Percentiles rank a stretch among this genome's conserved stretches.
Evolutionary conservation across 768 basidiomycete genomes (phyloP).

Genomic region (Hericium erinaceus): DNA sequence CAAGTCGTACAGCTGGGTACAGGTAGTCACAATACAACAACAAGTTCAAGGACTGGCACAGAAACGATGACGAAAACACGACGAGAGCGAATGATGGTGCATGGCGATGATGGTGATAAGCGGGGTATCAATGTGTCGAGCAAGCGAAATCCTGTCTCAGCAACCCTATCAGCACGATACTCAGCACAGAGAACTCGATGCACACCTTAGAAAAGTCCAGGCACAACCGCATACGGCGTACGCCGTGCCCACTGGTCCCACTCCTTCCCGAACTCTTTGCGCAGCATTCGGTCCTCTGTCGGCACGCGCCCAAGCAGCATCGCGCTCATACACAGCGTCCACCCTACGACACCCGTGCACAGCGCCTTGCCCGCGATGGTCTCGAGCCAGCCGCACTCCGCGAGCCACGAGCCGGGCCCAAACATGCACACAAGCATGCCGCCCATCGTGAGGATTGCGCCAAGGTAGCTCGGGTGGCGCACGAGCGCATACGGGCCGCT

Average conservation of each 20-base stretch:
- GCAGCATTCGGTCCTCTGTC: constrained; percentile 14
- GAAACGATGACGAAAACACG: too few species aligned
- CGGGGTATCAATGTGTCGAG: too few species aligned
- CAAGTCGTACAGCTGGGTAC: too few species aligned
- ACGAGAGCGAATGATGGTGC: too few species aligned
- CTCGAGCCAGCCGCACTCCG: background rate
- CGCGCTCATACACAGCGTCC: background rate
- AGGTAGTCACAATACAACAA: too few species aligned
- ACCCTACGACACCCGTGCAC: background rate
- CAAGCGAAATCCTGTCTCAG: too few species aligned
- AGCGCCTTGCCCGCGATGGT: background rate
- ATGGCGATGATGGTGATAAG: too few species aligned
- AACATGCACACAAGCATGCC: constrained; percentile 17
- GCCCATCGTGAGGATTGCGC: constrained; percentile 20
- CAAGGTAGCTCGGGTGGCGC: constrained; percentile 32
- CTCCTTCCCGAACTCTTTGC: constrained; percentile 12
- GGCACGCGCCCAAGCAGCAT: background rate
- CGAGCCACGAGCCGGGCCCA: constrained; percentile 17
- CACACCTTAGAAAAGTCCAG: constrained; percentile 5
- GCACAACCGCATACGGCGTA: constrained; percentile 13
- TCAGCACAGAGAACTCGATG: background rate
- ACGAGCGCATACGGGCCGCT: constrained; percentile 30
- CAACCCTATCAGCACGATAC: too few species aligned
- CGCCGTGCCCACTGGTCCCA: constrained; percentile 15
- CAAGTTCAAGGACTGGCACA: too few species aligned